A percentile compares a stretch with the other conserved stretches of the same genome.
Evolutionary conservation across 495 filamentous ascomycete genomes (phyloP).

Genomic region (Penicillium lividum): DNA sequence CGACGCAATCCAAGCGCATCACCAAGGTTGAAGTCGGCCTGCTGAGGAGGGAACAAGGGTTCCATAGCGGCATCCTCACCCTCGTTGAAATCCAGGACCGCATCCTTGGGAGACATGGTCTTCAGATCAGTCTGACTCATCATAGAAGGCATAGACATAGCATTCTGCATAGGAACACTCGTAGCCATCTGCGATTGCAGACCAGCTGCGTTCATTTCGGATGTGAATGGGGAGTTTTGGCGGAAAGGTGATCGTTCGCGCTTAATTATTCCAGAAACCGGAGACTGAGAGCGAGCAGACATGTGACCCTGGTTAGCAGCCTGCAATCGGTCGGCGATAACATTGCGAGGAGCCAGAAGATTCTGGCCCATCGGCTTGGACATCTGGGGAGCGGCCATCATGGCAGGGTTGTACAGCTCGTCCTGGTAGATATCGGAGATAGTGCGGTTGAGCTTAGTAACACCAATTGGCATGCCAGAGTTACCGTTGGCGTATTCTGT

Average conservation of each 20-base stretch:
- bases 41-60: constrained; percentile 61
- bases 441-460: constrained; percentile 82
- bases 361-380: constrained; percentile 43
- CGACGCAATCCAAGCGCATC: constrained; percentile 42
- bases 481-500: constrained; percentile 40
- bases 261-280: constrained; percentile 46
- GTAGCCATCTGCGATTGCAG: constrained; percentile 43
- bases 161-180: constrained; percentile 43
- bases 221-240: constrained; percentile 66
- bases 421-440: constrained; percentile 84
- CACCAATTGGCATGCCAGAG: constrained; percentile 39
- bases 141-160: constrained; percentile 30
- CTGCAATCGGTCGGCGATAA: constrained; percentile 74
- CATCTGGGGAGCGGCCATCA: constrained; percentile 53
- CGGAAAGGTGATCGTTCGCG: constrained; percentile 84
- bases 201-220: constrained; percentile 29
- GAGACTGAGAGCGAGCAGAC: constrained; percentile 60
- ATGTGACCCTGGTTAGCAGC: constrained; percentile 74
- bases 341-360: constrained; percentile 56
- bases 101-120: constrained; percentile 96
- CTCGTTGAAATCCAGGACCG: constrained; percentile 80
- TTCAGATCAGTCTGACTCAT: constrained; percentile 52
- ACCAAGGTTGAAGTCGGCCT: constrained; percentile 43
- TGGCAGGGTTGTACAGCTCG: constrained; percentile 75
- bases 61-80: constrained; percentile 66